Evolutionary conservation across 441 rosid genomes (phyloP), one percentile per base, ranked within the genome.

Genomic region (Omphalea diandra): DNA sequence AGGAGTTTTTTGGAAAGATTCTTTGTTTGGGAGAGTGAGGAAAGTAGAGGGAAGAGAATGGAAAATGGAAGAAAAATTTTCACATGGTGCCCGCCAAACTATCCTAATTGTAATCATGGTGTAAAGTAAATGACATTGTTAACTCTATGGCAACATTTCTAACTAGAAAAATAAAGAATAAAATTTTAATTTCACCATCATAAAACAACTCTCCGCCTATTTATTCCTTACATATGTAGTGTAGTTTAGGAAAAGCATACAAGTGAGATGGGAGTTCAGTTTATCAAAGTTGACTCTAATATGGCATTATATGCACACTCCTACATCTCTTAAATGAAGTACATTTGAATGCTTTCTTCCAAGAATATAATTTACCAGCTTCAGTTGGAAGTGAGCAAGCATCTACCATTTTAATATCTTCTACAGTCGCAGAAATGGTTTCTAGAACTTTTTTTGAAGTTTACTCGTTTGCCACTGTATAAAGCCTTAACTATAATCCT

Each of bases 401-500:
- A 50, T 43, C 47, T 2, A 63, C n/a, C 44, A 40, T 47, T 32
- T 55, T 43, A 35, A 40, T 55, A n/a, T 64, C 36, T 52, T 47
- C 14, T 38, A 56, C 66, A 22, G 29, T 35, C 44, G 29, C 41
- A 11, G 54, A 63, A 63, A 43, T 44, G 6, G 17, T 17, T 26
- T 66, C 18, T n/a, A 49, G 10, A 47, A 41, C 22, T 32, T 14
- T 56, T 59, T 5, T 56, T 20, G 44, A 65, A 67, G 29, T 35
- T 36, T 15, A 20, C 7, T 38, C 26, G 24, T 7, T 59, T 52
- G 62, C n/a, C 36, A 38, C n/a, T 52, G 47, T 54, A 59, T 50
- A 17, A 47, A 44, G 7, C 50, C 59, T 27, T 38, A 36, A 63
- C 46, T 59, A 71, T 55, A 29, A 73, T 7, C 36, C 43, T 58